These are phyloP conservation scores for Cylindrotheca fusiformis DNA, from an alignment of 108 stramenopile genomes.

Conservation along the genomic window DNA sequence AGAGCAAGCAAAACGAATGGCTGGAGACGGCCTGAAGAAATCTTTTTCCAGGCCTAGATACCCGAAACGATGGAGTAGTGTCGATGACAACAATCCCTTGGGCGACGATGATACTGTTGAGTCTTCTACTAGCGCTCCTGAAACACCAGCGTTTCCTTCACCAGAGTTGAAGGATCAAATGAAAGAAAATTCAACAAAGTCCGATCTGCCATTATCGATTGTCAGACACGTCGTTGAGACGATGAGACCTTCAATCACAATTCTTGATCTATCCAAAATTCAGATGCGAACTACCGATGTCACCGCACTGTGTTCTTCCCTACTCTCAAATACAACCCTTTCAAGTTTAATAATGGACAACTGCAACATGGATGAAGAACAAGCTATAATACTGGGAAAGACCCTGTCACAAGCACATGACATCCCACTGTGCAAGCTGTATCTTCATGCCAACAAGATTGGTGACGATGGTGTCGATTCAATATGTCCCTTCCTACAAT, in stretches of 20 bases:
- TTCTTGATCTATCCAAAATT: conserved; percentile 10
- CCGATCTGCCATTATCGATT: background rate
- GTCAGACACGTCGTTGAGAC: background rate
- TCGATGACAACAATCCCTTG: background rate
- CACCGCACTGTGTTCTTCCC: conserved; percentile 5
- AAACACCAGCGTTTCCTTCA: conserved; percentile 2
- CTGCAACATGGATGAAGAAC: conserved; percentile 15
- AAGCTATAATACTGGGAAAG: background rate
- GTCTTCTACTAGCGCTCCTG: background rate
- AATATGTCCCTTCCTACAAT: conserved; percentile 25
- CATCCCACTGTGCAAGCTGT: conserved; percentile 16
- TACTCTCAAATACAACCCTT: conserved; percentile 9
- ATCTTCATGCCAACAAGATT: conserved; percentile 30
- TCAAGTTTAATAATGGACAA: conserved; percentile 17
- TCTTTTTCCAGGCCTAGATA: background rate
- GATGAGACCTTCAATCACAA: background rate
- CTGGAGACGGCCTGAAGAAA: background rate
- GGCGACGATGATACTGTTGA: background rate
- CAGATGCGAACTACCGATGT: conserved; percentile 6
- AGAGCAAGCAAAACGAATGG: conserved; percentile 19
- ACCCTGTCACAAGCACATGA: conserved; percentile 6
- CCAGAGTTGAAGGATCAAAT: background rate
- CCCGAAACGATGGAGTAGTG: background rate
- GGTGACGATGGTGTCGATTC: conserved; percentile 26
- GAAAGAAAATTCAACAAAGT: background rate